Base-by-base conservation (phyloP, 106 monocot species). In the Gastrodia elata region DNA sequence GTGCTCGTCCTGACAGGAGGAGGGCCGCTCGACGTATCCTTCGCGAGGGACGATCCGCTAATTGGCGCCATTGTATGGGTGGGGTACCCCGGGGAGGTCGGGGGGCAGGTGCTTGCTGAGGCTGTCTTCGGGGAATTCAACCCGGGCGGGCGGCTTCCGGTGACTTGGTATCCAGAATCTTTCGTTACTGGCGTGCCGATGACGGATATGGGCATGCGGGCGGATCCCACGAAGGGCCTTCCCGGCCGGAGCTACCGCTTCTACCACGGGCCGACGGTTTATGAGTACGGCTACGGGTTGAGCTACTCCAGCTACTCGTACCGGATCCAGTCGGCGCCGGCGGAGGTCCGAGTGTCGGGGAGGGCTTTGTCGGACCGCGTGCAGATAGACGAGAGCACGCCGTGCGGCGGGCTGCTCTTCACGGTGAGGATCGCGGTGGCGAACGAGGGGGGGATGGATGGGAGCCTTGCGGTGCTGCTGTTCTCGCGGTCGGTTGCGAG, bases 121-220 rank as follows among this genome's bases (percentile, higher is more conserved):
- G 84, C 74, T 24, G 42, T 97, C 58, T 93, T 93, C 71, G 97
- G 97, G 18, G 81, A 86, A 18, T 83, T 83, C 75, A 97, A 84
- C 72, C 92, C 90, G 76, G 91, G 86, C 20, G 87, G 89, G 34
- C 74, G 82, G 72, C 71, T 91, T 41, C 91, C 89, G 4, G 73
- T 93, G 64, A 98, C 91, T 35, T 98, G 97, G 97, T 98, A 98
- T 56, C 97, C 93, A 0, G 93, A 98, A 49, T 84, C 84, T 56
- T 93, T 93, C 86, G n/a, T n/a, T n/a, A 88, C 90, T 3, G 39
- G 57, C 1, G 80, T 98, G 46, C 88, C 97, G 6, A 98, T 98
- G 97, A 82, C 70, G 27, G 88, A 93, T 68, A 98, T 98, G 93
- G 79, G 80, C 75, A 98, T 98, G 97, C 81, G 97, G 38, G 64